phyloP scores from a whole-genome alignment of 768 basidiomycete species.

The Podaxis sp. region DNA sequence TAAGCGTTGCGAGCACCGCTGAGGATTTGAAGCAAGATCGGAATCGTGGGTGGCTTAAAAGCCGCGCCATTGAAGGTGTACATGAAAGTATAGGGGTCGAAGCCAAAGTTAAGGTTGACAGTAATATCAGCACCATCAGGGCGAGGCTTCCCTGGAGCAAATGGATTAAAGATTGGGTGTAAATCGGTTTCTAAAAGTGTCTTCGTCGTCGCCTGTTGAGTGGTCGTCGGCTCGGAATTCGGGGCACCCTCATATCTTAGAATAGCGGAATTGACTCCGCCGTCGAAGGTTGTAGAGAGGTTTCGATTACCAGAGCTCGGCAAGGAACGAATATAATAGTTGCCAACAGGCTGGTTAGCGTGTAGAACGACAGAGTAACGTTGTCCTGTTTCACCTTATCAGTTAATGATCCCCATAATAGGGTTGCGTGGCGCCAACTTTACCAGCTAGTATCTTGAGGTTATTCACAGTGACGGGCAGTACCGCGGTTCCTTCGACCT shows the following conservation, averaged over 20 bases:
- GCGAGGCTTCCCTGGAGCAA: slow-evolving; percentile 20
- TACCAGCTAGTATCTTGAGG: slow-evolving; percentile 36
- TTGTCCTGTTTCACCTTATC: slow-evolving; percentile 25
- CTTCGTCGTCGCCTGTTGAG: slow-evolving; percentile 13
- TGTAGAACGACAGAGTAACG: slow-evolving; percentile 39
- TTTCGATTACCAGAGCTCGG: slow-evolving; percentile 18
- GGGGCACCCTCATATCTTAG: slow-evolving; percentile 43
- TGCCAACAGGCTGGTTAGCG: slow-evolving; percentile 37
- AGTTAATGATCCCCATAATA: slow-evolving; percentile 27
- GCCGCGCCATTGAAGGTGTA: slow-evolving; percentile 13
- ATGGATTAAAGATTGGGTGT: slow-evolving; percentile 16
- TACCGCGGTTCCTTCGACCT: slow-evolving; percentile 32
- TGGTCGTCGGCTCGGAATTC: slow-evolving; percentile 31
- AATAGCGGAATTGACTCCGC: slow-evolving; percentile 41
- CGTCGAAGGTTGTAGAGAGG: slow-evolving; percentile 22
- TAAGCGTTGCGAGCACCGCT: slow-evolving; percentile 35
- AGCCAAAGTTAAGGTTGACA: slow-evolving; percentile 17
- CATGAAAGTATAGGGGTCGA: slow-evolving; percentile 7
- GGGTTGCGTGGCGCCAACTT: slow-evolving; percentile 27
- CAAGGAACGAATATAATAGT: slow-evolving; percentile 52
- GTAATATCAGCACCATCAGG: slow-evolving; percentile 19
- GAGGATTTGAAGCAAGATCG: slow-evolving; percentile 47
- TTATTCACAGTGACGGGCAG: slow-evolving; percentile 29
- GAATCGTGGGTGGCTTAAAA: slow-evolving; percentile 28
- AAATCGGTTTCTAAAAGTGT: slow-evolving; percentile 23